phyloP scores from a whole-genome alignment of 768 basidiomycete species.

The Tricholoma sp. region DNA sequence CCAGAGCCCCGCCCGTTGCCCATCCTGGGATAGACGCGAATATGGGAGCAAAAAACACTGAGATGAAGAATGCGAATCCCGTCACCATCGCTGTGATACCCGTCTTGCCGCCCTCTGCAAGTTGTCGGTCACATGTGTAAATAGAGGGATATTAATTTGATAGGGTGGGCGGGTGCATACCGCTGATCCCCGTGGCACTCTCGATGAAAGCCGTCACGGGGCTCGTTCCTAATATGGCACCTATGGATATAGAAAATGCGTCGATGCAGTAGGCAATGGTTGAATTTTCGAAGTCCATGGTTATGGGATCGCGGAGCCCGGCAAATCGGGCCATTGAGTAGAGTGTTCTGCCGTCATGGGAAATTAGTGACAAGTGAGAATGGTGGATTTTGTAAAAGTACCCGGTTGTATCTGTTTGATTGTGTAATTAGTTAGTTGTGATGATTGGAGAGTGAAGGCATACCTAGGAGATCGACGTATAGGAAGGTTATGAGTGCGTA shows the following conservation, averaged over 20 bases:
- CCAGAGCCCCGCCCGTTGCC: slow-evolving; percentile 84
- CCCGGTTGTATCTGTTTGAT: slow-evolving; percentile 46
- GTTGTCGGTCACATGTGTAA: too few relatives aligned
- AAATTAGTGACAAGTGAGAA: background rate
- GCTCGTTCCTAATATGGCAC: slow-evolving; percentile 73
- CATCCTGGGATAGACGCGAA: slow-evolving; percentile 84
- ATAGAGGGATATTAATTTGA: too few relatives aligned
- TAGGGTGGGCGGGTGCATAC: slow-evolving; percentile 26
- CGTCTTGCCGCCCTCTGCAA: slow-evolving; percentile 81
- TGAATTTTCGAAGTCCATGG: slow-evolving; percentile 82
- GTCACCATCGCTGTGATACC: slow-evolving; percentile 74
- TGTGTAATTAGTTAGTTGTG: background rate
- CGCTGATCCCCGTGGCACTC: slow-evolving; percentile 75
- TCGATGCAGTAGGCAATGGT: slow-evolving; percentile 81
- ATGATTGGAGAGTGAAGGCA: slow-evolving; percentile 13
- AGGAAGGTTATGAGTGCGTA: slow-evolving; percentile 87
- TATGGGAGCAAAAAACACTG: slow-evolving; percentile 84
- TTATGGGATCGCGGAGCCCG: slow-evolving; percentile 79
- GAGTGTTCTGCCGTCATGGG: slow-evolving; percentile 58
- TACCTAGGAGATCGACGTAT: slow-evolving; percentile 82
- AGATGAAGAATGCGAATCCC: slow-evolving; percentile 75
- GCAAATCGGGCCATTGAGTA: slow-evolving; percentile 92
- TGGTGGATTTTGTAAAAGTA: slow-evolving; percentile 8
- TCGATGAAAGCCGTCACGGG: slow-evolving; percentile 84
- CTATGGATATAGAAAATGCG: slow-evolving; percentile 77